Evolutionary conservation across 768 basidiomycete genomes (phyloP).

Genomic region (Lactarius indigo): DNA sequence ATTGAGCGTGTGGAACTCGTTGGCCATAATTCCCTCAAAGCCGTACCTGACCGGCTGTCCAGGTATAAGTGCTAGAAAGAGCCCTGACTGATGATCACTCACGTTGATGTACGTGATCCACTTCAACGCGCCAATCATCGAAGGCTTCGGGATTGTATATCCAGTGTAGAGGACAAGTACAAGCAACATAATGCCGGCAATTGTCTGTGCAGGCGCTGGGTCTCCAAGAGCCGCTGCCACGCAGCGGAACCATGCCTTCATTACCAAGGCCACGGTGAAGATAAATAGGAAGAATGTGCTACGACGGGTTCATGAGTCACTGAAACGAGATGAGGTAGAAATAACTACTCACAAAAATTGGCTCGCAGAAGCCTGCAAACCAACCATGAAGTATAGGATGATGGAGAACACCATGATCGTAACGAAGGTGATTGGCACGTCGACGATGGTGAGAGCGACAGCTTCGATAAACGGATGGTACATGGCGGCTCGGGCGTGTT

Average conservation of each 20-base stretch:
- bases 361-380: slow-evolving; percentile 48
- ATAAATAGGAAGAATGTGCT: slow-evolving; percentile 60
- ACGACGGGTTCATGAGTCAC: slow-evolving; percentile 1
- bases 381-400: slow-evolving; percentile 59
- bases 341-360: slow-evolving; percentile 60
- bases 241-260: slow-evolving; percentile 75
- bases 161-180: slow-evolving; percentile 55
- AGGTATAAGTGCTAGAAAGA: slow-evolving; percentile 28
- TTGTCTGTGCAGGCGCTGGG: slow-evolving; percentile 58
- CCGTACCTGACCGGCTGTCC: slow-evolving; percentile 61
- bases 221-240: slow-evolving; percentile 57
- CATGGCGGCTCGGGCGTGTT: slow-evolving; percentile 58
- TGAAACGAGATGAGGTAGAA: not conserved
- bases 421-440: slow-evolving; percentile 52
- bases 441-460: slow-evolving; percentile 56
- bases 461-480: slow-evolving; percentile 57
- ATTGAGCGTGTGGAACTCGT: slow-evolving; percentile 74
- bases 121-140: slow-evolving; percentile 64
- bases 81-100: slow-evolving; percentile 20
- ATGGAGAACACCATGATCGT: slow-evolving; percentile 46
- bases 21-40: slow-evolving; percentile 72
- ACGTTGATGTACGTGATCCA: slow-evolving; percentile 68
- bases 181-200: slow-evolving; percentile 51
- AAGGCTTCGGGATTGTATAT: slow-evolving; percentile 55
- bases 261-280: slow-evolving; percentile 54